A percentile compares a stretch with the other conserved stretches of the same genome.
These are phyloP conservation scores for Herpomyces periplanetae DNA, from an alignment of 2,329 filamentous ascomycete genomes.

Conservation along the genomic window DNA sequence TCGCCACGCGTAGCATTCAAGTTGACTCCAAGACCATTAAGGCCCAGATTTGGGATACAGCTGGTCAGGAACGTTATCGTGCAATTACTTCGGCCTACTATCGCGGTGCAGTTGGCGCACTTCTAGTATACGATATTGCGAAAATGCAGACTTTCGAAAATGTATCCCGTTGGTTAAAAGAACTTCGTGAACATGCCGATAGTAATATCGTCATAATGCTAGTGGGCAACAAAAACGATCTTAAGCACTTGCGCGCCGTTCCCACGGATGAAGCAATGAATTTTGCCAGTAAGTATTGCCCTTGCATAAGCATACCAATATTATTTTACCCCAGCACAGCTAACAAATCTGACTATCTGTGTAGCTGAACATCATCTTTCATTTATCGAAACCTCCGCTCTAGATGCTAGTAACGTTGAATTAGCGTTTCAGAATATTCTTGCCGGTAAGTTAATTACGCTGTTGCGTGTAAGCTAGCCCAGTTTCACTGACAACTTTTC, in stretches of 20 bases:
- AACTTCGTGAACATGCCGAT: constrained; percentile 85
- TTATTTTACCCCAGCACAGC: constrained; percentile 1
- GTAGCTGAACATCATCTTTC: constrained; percentile 85
- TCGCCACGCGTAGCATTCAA: constrained; percentile 89
- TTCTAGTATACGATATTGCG: constrained; percentile 97
- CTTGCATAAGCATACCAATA: constrained; percentile 1
- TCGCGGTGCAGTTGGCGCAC: constrained; percentile 73
- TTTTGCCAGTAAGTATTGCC: constrained; percentile 39
- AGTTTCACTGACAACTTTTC: constrained; percentile 1
- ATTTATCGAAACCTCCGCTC: constrained; percentile 93
- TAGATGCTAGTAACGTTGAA: constrained; percentile 96
- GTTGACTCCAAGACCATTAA: constrained; percentile 99
- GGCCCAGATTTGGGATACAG: constrained; percentile 98
- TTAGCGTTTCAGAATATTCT: constrained; percentile 97
- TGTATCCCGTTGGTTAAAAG: constrained; percentile 93
- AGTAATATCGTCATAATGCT: constrained; percentile 99
- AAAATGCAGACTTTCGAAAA: constrained; percentile 99
- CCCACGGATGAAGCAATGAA: constrained; percentile 90
- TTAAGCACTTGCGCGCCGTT: constrained; percentile 83
- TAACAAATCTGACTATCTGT: constrained; percentile 5
- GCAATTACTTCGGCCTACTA: constrained; percentile 98
- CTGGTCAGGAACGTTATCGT: constrained; percentile 90
- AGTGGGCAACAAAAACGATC: constrained; percentile 99
- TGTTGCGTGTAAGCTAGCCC: neutral
- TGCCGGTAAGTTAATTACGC: constrained; percentile 23